Evolutionary conservation across 805 yeast species (phyloP).

Genomic region (Sungouiozyma intestinalis): DNA sequence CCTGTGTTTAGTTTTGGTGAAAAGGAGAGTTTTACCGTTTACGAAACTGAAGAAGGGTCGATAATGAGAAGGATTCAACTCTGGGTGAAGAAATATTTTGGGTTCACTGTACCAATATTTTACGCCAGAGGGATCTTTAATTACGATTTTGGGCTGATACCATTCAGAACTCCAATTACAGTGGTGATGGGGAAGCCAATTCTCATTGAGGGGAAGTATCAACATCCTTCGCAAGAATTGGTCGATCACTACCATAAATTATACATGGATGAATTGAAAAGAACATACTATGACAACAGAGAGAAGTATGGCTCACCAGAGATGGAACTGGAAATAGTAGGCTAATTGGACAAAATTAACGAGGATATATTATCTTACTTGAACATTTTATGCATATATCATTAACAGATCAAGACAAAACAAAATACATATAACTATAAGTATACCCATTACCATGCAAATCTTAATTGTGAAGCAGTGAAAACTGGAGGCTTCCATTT

Average conservation of each 20-base stretch:
- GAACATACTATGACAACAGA: conserved; percentile 60
- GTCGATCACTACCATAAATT: conserved; percentile 62
- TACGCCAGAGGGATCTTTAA: conserved; percentile 89
- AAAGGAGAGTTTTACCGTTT: conserved; percentile 48
- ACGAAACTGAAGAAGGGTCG: conserved; percentile 35
- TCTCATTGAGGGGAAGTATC: conserved; percentile 37
- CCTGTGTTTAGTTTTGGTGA: conserved; percentile 93
- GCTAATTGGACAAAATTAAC: conserved; percentile 4
- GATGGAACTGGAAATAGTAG: conserved; percentile 21
- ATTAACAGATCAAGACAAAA: neutral
- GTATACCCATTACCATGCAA: conserved; percentile 63
- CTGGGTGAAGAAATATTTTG: conserved; percentile 59
- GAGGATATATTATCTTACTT: neutral
- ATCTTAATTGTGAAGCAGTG: conserved; percentile 90
- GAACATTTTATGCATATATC: neutral
- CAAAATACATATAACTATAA: conserved; percentile 1
- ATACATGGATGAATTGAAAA: conserved; percentile 54
- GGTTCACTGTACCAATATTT: conserved; percentile 85
- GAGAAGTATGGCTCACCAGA: conserved; percentile 32
- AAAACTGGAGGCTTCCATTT: conserved; percentile 91
- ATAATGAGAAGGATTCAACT: conserved; percentile 49
- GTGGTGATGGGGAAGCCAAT: conserved; percentile 68
- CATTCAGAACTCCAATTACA: conserved; percentile 71
- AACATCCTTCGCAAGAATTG: conserved; percentile 36
- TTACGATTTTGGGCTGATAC: conserved; percentile 83